A percentile compares a stretch with the other conserved stretches of the same genome.
Evolutionary conservation across 2,329 filamentous ascomycete species (phyloP).

Genomic region (Pseudofabraea citricarpa): DNA sequence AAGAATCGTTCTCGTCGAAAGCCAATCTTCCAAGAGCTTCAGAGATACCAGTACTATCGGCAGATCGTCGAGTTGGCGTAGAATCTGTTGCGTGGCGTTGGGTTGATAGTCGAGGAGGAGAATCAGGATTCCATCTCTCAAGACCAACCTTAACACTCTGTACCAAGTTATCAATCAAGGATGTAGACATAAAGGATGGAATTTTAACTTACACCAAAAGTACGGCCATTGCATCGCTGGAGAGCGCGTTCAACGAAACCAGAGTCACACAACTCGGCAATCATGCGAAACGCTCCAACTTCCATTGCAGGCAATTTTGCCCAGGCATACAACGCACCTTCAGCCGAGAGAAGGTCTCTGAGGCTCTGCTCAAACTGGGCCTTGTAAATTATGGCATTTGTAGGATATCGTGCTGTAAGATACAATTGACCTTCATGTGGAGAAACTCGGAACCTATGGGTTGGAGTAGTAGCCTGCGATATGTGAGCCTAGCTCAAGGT

Average conservation of each 20-base stretch:
- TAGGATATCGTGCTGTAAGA: constrained; percentile 39
- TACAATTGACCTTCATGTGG: constrained; percentile 50
- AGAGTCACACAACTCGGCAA: constrained; percentile 50
- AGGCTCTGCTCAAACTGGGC: constrained; percentile 34
- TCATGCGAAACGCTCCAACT: constrained; percentile 39
- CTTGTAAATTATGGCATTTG: constrained; percentile 14
- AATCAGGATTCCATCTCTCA: neutral
- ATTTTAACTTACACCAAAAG: constrained; percentile 20
- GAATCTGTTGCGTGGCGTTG: neutral
- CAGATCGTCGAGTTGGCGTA: neutral
- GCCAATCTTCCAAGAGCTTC: neutral
- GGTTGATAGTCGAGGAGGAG: neutral
- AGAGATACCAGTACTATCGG: neutral
- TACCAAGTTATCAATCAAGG: neutral
- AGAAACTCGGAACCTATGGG: constrained; percentile 20
- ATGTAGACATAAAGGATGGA: too few relatives aligned
- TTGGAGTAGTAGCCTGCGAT: constrained; percentile 25
- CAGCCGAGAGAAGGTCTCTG: constrained; percentile 35
- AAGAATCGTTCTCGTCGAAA: neutral
- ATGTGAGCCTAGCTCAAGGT: neutral
- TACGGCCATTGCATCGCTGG: constrained; percentile 33
- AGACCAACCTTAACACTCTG: neutral
- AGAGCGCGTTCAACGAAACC: constrained; percentile 37
- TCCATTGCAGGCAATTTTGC: constrained; percentile 36
- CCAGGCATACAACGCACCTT: constrained; percentile 50